phyloP scores from a whole-genome alignment of 129 eudicot genomes.

The sunflower (Helianthus annuus) region DNA sequence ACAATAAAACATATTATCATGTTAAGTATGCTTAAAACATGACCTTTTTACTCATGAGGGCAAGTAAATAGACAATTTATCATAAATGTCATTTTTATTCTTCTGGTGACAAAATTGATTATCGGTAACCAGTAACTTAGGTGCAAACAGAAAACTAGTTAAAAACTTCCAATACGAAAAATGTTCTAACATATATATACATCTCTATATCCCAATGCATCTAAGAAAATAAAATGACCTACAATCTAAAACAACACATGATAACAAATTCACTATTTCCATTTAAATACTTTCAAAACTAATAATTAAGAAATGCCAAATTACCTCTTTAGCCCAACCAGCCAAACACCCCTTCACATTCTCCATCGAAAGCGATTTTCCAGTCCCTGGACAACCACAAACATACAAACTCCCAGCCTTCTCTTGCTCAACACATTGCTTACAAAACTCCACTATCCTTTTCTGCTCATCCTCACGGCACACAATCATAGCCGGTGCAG shows the following conservation, averaged over 20 bases:
- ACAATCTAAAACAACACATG: background rate
- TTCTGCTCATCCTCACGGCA: slow-evolving; percentile 83
- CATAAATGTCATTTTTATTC: background rate
- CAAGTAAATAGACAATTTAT: background rate
- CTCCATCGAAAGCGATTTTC: slow-evolving; percentile 87
- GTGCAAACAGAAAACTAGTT: too few species aligned
- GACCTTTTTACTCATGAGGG: background rate
- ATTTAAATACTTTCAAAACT: background rate
- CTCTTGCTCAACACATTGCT: slow-evolving; percentile 53
- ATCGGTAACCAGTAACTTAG: too few species aligned
- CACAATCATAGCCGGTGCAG: slow-evolving; percentile 52
- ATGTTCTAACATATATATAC: too few species aligned
- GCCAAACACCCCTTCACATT: slow-evolving; percentile 58
- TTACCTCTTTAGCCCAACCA: slow-evolving; percentile 84
- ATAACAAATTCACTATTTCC: background rate
- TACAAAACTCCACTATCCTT: slow-evolving; percentile 69
- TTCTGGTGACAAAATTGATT: background rate
- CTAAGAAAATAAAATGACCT: background rate
- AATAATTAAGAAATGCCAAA: slow-evolving; percentile 9
- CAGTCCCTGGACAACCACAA: slow-evolving; percentile 95
- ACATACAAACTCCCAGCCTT: slow-evolving; percentile 83
- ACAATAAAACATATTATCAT: too few species aligned
- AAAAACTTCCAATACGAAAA: too few species aligned
- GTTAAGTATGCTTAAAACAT: background rate
- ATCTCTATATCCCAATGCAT: background rate